Evolutionary conservation across 1,284 basidiomycete genomes (phyloP).

Genomic region (Rhodotorula sp.): DNA sequence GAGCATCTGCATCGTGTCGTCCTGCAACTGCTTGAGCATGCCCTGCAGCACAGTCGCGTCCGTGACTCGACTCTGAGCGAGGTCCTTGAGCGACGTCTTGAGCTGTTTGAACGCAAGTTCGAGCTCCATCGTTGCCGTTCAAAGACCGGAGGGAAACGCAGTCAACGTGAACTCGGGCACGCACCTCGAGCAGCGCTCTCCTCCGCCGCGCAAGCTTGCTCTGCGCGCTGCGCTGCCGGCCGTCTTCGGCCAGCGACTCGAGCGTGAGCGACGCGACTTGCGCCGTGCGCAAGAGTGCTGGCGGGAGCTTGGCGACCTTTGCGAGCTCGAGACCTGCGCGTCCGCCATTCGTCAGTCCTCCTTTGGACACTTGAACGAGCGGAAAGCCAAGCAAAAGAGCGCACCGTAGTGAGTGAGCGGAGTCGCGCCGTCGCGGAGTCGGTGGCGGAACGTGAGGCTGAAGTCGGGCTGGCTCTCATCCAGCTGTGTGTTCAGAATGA

Average conservation of each 20-base stretch:
- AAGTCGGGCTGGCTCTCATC: slow-evolving; percentile 57
- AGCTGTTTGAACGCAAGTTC: slow-evolving; percentile 56
- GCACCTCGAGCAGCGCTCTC: slow-evolving; percentile 68
- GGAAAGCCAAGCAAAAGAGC: slow-evolving; percentile 43
- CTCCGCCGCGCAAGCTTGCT: slow-evolving; percentile 63
- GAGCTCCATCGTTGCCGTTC: too few relatives aligned
- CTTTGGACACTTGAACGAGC: slow-evolving; percentile 8
- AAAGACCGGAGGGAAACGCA: not conserved
- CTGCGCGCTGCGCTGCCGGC: slow-evolving; percentile 63
- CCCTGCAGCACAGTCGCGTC: slow-evolving; percentile 65
- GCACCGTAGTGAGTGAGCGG: slow-evolving; percentile 51
- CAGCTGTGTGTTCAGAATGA: not conserved
- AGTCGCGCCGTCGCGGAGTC: slow-evolving; percentile 47
- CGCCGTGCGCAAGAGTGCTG: slow-evolving; percentile 64
- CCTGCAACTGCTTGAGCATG: slow-evolving; percentile 68
- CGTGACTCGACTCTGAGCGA: slow-evolving; percentile 65
- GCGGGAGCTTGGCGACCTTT: slow-evolving; percentile 74
- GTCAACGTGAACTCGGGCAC: not conserved
- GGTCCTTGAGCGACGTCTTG: slow-evolving; percentile 67
- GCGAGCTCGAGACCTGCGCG: slow-evolving; percentile 75
- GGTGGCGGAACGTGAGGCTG: slow-evolving; percentile 66
- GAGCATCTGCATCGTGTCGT: slow-evolving; percentile 57
- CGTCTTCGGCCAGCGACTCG: slow-evolving; percentile 61
- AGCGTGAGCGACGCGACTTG: slow-evolving; percentile 64
- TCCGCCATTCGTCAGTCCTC: not conserved